Evolutionary conservation across 768 basidiomycete genomes (phyloP), one percentile per base, ranked within the genome.

Genomic region (Boletus tomentosulus): DNA sequence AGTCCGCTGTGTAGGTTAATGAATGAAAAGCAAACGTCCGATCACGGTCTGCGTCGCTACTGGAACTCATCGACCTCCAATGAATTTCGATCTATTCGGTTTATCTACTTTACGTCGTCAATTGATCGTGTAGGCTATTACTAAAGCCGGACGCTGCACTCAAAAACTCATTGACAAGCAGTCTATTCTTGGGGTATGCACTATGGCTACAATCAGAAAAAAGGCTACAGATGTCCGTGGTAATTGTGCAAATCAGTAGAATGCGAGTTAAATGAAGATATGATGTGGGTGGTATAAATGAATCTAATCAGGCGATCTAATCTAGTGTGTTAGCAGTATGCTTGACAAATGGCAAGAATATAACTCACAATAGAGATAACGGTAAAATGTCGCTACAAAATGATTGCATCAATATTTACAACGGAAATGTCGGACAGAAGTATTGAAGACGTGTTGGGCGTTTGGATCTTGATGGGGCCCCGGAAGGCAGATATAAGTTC

Each of bases 161-260:
- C 34, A 4, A 19, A 51, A 38, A 56, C 11, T 39, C 16, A 15
- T 13, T 28, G 2, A 37, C 6, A 19, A 49, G 0, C 16, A 25
- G 2, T 59, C 38, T 54, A 60, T 55, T 54, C 28, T 34, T 16
- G 31, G 25, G 22, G 16, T 53, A 19, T 19, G 19, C 19, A 12
- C 52, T 66, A 62, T 54, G 13, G 54, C 58, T 67, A 67, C 63
- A 67, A 31, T 58, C 34, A 42, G 33, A 31, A 43, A 41, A 34
- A n/a, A 10, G 8, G 48, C 41, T 54, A 46, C 53, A 54, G 35
- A 42, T 53, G 25, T 38, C 43, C 11, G 13, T 39, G n/a, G 15
- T 5, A 13, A n/a, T 15, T 11, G 27, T 37, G 22, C n/a, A 9
- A 7, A 52, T 53, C 19, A 19, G 19, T 19, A 19, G 19, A 19